Conservation (phyloP, 805 yeast genomes). For the Zygotorulaspora chibaensis region DNA sequence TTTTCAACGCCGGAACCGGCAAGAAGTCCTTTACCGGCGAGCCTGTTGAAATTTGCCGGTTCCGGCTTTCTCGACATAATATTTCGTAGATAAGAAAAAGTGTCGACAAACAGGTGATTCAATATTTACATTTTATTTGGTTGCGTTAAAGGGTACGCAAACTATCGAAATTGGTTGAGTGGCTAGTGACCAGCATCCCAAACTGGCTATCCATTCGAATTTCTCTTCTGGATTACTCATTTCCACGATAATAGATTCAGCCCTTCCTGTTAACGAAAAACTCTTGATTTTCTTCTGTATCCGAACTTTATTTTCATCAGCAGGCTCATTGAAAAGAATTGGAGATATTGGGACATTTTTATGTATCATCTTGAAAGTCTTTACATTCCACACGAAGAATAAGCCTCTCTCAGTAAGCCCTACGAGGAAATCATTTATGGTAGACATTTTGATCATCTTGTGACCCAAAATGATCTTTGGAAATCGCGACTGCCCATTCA, state of each 20-base stretch:
- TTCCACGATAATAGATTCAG: conserved; percentile 15
- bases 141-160: too few relatives aligned
- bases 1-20: conserved; percentile 14
- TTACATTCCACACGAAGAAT: conserved; percentile 37
- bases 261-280: conserved; percentile 9
- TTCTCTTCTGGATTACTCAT: conserved; percentile 15
- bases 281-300: conserved; percentile 23
- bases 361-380: conserved; percentile 14
- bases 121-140: too few relatives aligned
- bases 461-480: conserved; percentile 44
- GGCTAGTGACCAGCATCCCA: conserved; percentile 30
- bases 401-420: conserved; percentile 58
- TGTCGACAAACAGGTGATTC: too few relatives aligned
- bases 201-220: conserved; percentile 21
- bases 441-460: conserved; percentile 44
- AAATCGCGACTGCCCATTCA: conserved; percentile 34
- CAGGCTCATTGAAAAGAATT: conserved; percentile 23
- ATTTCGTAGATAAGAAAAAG: neutral
- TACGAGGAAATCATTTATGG: conserved; percentile 43
- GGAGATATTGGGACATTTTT: conserved; percentile 31
- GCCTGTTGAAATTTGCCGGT: neutral
- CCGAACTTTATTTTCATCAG: conserved; percentile 27
- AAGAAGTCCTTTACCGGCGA: conserved; percentile 7
- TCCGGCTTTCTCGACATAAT: neutral
- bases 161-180: neutral